Evolutionary conservation across 768 basidiomycete genomes (phyloP).

Genomic region (Lactarius hengduanensis): DNA sequence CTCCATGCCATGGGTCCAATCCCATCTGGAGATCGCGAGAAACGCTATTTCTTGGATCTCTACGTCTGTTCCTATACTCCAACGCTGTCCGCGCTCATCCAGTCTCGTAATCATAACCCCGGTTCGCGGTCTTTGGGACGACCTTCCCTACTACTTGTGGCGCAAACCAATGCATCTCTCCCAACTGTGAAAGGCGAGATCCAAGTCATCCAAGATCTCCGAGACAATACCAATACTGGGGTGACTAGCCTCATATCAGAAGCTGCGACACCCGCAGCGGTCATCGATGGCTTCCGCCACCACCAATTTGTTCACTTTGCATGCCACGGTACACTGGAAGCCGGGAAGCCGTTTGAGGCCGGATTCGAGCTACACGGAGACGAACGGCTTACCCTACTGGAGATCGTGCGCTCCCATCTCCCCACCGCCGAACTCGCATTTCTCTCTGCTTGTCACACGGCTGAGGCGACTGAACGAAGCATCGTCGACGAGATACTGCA

Average conservation of each 20-base stretch:
- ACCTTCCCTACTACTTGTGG: not conserved
- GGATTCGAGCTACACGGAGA: constrained; percentile 7
- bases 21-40: not conserved
- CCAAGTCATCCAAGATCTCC: constrained; percentile 3
- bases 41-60: not conserved
- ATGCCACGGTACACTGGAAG: constrained; percentile 12
- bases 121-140: not conserved
- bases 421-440: constrained; percentile 1
- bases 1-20: constrained; percentile 25
- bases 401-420: not conserved
- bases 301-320: constrained; percentile 12
- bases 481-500: constrained; percentile 16
- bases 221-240: not conserved
- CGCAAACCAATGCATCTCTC: constrained; percentile 10
- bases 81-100: not conserved
- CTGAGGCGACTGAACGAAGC: not conserved
- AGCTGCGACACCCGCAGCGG: not conserved
- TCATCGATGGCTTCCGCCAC: not conserved
- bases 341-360: constrained; percentile 1
- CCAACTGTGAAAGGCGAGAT: constrained; percentile 2
- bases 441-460: constrained; percentile 10
- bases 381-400: not conserved
- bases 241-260: not conserved
- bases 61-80: constrained; percentile 12
- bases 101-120: not conserved